Base-by-base conservation (phyloP, 805 yeast genomes). In the Wickerhamiella shivajii region DNA sequence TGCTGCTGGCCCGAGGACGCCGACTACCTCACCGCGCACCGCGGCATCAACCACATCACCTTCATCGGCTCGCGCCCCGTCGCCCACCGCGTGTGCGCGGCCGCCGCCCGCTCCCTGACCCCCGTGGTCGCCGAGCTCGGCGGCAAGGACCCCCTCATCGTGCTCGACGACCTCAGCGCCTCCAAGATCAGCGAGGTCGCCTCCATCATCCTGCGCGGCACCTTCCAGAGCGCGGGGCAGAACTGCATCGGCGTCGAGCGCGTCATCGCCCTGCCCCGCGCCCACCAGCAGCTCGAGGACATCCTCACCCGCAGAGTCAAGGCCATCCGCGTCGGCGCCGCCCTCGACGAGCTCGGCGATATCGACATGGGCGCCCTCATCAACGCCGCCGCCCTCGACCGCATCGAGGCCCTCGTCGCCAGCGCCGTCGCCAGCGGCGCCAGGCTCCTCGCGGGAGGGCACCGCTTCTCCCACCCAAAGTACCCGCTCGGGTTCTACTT, bases 181-280 rank as follows among this genome's bases (percentile, higher is more conserved):
- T 35, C 38, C 27, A 31, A 37, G 9, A 22, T 41, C 7, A 18
- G 25, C 22, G 46, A 65, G 4, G 59, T 77, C 26, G 74, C 93
- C 0, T 80, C 94, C 11, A 73, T 84, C 17, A 67, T 90, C 24
- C 67, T 90, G 77, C 67, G 99, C 50, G 99, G 98, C 22, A 77
- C 94, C 1, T 90, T 87, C 61, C 99, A 90, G 59, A 78, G 93
- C 34, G 79, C 94, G 0, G 99, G 99, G 9, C 99, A 90, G 58
- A 90, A 90, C 53, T 90, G 99, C 60, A 90, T 90, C 49, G 97
- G 99, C 24, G 79, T 90, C 35, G 99, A 90, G 59, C 67, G 98
- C 38, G 92, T 90, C 5, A 76, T 90, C 41, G 83, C 85, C 23
- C 64, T 81, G 28, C 78, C 77, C 4, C 60, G 61, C 26, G 69